phyloP scores from a whole-genome alignment of 2,329 filamentous ascomycete species.

The Colletotrichum musicola region DNA sequence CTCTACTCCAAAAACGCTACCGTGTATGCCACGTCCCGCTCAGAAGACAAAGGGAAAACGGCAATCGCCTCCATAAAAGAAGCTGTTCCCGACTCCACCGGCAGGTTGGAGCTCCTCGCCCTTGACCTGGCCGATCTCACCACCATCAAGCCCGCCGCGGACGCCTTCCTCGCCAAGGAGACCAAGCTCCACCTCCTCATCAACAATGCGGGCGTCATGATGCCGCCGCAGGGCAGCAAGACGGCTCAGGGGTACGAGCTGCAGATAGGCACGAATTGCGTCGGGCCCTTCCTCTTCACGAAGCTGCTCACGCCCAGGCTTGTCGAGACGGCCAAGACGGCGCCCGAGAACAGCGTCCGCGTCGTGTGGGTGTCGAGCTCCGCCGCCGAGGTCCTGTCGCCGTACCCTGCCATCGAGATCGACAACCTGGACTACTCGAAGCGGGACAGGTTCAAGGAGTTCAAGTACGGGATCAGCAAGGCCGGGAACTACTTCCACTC shows the following conservation, averaged over 20 bases:
- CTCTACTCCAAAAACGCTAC: constrained; percentile 66
- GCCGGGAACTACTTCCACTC: constrained; percentile 49
- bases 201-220: constrained; percentile 61
- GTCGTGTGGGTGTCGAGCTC: constrained; percentile 51
- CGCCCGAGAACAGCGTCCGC: constrained; percentile 47
- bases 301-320: constrained; percentile 53
- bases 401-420: constrained; percentile 43
- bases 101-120: constrained; percentile 57
- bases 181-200: constrained; percentile 54
- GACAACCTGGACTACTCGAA: constrained; percentile 47
- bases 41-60: constrained; percentile 54
- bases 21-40: constrained; percentile 68
- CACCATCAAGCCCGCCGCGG: constrained; percentile 49
- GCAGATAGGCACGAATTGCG: constrained; percentile 55
- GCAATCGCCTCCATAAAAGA: constrained; percentile 60
- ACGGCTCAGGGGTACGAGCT: constrained; percentile 58
- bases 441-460: constrained; percentile 40
- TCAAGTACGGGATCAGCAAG: constrained; percentile 50
- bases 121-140: constrained; percentile 59
- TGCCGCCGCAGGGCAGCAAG: constrained; percentile 53
- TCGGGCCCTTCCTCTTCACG: constrained; percentile 55
- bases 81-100: constrained; percentile 50
- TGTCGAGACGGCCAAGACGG: constrained; percentile 46
- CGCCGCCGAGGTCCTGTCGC: constrained; percentile 44
- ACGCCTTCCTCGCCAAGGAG: constrained; percentile 48